Evolutionary conservation across 2,329 filamentous ascomycete genomes (phyloP).

Genomic region (Epichloe aotearoae): DNA sequence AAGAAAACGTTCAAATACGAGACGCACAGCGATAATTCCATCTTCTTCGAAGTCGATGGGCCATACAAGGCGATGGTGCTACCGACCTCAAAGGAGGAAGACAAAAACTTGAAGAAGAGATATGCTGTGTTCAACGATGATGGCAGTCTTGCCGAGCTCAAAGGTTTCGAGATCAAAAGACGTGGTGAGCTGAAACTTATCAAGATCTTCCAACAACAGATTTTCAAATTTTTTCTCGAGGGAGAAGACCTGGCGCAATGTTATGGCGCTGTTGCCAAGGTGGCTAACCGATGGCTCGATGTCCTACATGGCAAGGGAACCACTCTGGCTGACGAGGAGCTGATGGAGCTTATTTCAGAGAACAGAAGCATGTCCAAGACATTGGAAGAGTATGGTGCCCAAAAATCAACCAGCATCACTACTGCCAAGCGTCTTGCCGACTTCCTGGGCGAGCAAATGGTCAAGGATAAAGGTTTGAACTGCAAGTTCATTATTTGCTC

Average conservation of each 20-base stretch:
- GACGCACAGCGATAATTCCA: slow-evolving; percentile 96
- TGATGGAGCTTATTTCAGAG: slow-evolving; percentile 99
- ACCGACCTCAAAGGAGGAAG: slow-evolving; percentile 94
- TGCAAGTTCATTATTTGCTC: slow-evolving; percentile 99
- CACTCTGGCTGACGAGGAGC: slow-evolving; percentile 86
- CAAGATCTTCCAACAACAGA: slow-evolving; percentile 98
- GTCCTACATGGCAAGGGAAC: slow-evolving; percentile 79
- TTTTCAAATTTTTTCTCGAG: slow-evolving; percentile 98
- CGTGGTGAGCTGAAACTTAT: slow-evolving; percentile 97
- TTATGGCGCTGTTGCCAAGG: slow-evolving; percentile 81
- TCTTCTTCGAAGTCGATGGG: slow-evolving; percentile 98
- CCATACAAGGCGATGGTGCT: slow-evolving; percentile 96
- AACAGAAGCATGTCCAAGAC: slow-evolving; percentile 98
- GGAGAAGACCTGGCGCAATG: slow-evolving; percentile 78
- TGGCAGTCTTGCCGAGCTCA: slow-evolving; percentile 85
- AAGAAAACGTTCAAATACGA: slow-evolving; percentile 75
- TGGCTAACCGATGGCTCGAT: slow-evolving; percentile 93
- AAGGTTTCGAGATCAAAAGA: slow-evolving; percentile 95
- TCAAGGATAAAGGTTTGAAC: slow-evolving; percentile 97
- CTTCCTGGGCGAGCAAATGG: slow-evolving; percentile 95
- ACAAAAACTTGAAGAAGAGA: slow-evolving; percentile 98
- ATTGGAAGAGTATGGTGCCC: slow-evolving; percentile 83
- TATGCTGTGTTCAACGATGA: slow-evolving; percentile 99
- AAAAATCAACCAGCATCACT: slow-evolving; percentile 99
- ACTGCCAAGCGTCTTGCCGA: slow-evolving; percentile 90